Evolutionary conservation across 2,329 filamentous ascomycete species (phyloP).

Genomic region (Coniochaeta prunicola): DNA sequence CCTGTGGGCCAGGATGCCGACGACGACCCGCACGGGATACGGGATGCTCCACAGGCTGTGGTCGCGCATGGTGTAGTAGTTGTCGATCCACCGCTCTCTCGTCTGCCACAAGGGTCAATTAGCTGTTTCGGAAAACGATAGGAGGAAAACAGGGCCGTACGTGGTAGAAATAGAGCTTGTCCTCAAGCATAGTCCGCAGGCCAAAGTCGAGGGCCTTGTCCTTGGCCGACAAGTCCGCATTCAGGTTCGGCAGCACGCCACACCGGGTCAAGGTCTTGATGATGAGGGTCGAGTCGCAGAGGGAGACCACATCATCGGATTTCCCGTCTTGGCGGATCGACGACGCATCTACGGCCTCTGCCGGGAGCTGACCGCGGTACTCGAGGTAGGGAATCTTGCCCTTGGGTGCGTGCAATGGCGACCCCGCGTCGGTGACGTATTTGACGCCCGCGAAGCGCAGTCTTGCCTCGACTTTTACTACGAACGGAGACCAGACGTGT

Average conservation of each 20-base stretch:
- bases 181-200: conserved; percentile 48
- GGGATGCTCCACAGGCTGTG: conserved; percentile 39
- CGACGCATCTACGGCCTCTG: neutral
- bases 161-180: conserved; percentile 52
- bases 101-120: conserved; percentile 18
- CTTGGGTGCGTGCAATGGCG: conserved; percentile 35
- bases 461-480: conserved; percentile 54
- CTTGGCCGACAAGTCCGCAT: conserved; percentile 28
- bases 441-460: conserved; percentile 43
- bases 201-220: conserved; percentile 42
- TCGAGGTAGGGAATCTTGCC: conserved; percentile 55
- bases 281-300: conserved; percentile 52
- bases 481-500: conserved; percentile 55
- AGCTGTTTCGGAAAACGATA: neutral
- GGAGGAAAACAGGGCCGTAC: conserved; percentile 22
- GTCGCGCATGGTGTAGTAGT: conserved; percentile 52
- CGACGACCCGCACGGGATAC: conserved; percentile 40
- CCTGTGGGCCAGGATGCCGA: conserved; percentile 43
- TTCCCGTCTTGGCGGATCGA: neutral
- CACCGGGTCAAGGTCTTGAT: conserved; percentile 32
- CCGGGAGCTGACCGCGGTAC: neutral
- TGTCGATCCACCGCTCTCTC: conserved; percentile 50
- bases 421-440: conserved; percentile 40
- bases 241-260: conserved; percentile 39
- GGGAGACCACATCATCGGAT: neutral